These are phyloP conservation scores for Primulina eburnea DNA, from an alignment of 257 asterid species.

Conservation along the genomic window DNA sequence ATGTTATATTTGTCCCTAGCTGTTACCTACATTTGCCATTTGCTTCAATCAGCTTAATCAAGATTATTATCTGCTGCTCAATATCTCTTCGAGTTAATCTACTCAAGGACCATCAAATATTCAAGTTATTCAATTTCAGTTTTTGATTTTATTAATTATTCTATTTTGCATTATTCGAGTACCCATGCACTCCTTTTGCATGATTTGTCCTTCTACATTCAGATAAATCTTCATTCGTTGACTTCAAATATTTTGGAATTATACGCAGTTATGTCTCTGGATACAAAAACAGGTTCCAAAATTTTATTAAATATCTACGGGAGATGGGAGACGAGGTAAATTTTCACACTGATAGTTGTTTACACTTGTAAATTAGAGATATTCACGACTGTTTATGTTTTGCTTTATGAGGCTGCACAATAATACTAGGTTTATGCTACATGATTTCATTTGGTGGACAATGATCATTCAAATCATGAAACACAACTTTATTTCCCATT, in stretches of 20 bases:
- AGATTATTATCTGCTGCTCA: too few relatives aligned
- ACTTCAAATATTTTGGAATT: conserved; percentile 21
- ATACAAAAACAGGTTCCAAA: conserved; percentile 96
- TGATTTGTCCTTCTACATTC: background rate
- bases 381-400: background rate
- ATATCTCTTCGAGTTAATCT: too few relatives aligned
- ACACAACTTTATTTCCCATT: too few relatives aligned
- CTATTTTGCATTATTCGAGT: background rate
- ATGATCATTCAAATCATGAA: too few relatives aligned
- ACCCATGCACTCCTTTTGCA: background rate
- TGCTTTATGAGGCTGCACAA: background rate
- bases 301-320: conserved; percentile 85
- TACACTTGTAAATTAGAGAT: conserved; percentile 3
- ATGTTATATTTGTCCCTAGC: too few relatives aligned
- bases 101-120: background rate
- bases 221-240: conserved; percentile 9
- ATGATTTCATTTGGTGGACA: too few relatives aligned
- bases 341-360: conserved; percentile 12
- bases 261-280: conserved; percentile 90
- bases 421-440: background rate
- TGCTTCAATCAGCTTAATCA: too few relatives aligned
- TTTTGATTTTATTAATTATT: too few relatives aligned
- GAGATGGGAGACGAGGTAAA: conserved; percentile 99
- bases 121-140: background rate
- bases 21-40: too few relatives aligned